phyloP scores from a whole-genome alignment of 768 basidiomycete species.

The Tricholomella constricta region DNA sequence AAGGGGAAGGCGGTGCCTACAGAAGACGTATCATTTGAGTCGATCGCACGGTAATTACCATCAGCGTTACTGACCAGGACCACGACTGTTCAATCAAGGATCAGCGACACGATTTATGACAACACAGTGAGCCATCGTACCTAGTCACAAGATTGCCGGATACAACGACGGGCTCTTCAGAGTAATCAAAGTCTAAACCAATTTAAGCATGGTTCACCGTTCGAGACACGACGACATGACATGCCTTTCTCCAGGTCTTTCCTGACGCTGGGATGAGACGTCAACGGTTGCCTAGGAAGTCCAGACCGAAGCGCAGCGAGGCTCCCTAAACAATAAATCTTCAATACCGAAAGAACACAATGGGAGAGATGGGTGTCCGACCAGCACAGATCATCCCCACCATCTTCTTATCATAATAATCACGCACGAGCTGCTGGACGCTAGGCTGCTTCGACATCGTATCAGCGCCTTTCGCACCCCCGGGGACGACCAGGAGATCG shows the following conservation, averaged over 20 bases:
- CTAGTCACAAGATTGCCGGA: conserved; percentile 79
- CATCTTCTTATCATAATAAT: conserved; percentile 53
- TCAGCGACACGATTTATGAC: background rate
- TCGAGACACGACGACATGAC: conserved; percentile 10
- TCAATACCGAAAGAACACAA: background rate
- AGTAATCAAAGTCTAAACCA: conserved; percentile 66
- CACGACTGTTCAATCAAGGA: conserved; percentile 50
- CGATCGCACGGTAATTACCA: background rate
- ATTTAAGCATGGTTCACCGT: background rate
- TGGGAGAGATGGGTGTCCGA: conserved; percentile 23
- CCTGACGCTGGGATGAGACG: conserved; percentile 78
- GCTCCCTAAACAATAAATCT: no score
- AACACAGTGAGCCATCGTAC: conserved; percentile 34
- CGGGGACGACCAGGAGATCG: conserved; percentile 74
- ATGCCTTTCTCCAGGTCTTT: conserved; percentile 55
- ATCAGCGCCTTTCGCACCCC: conserved; percentile 77
- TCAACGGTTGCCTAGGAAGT: conserved; percentile 64
- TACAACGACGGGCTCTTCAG: conserved; percentile 71
- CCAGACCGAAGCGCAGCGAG: conserved; percentile 64
- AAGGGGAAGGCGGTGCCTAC: conserved; percentile 78
- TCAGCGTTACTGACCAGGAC: conserved; percentile 54
- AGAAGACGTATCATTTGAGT: background rate
- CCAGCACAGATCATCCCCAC: conserved; percentile 90
- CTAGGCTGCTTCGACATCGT: conserved; percentile 59
- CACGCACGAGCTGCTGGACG: conserved; percentile 65